These are phyloP conservation scores for Teunomyces kruisii DNA, from an alignment of 805 yeast species.

Conservation along the genomic window DNA sequence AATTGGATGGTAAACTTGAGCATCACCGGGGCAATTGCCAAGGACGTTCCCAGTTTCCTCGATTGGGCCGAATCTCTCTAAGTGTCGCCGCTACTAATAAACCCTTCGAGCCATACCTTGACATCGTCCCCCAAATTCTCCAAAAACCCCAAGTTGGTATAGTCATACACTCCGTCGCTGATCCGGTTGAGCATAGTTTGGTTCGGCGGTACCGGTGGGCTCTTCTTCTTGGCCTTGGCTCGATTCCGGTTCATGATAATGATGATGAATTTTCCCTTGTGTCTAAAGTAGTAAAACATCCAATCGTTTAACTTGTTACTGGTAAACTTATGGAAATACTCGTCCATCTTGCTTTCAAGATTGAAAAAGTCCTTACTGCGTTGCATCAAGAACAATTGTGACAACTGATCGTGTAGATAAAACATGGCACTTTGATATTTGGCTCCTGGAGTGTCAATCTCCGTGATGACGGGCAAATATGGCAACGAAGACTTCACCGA, in stretches of 20 bases:
- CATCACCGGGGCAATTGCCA: constrained; percentile 34
- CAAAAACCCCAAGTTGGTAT: constrained; percentile 35
- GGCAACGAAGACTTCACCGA: constrained; percentile 39
- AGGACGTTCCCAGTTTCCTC: constrained; percentile 41
- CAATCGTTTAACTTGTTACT: constrained; percentile 38
- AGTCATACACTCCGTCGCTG: constrained; percentile 27
- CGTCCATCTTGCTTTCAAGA: constrained; percentile 19
- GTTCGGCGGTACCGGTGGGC: constrained; percentile 3
- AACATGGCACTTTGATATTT: constrained; percentile 30
- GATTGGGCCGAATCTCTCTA: constrained; percentile 21
- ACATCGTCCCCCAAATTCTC: constrained; percentile 45
- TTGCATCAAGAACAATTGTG: constrained; percentile 28
- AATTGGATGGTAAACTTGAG: constrained; percentile 31
- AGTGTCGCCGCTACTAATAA: constrained; percentile 18
- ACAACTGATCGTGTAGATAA: constrained; percentile 40
- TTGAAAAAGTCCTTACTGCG: constrained; percentile 23
- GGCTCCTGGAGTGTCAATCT: constrained; percentile 10
- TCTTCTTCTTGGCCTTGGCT: constrained; percentile 15
- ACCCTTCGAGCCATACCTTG: constrained; percentile 38
- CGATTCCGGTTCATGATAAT: constrained; percentile 35
- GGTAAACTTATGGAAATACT: constrained; percentile 42
- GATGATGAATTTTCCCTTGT: constrained; percentile 29
- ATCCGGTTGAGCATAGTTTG: constrained; percentile 11
- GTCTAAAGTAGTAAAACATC: constrained; percentile 40
- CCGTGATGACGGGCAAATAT: constrained; percentile 21